These are phyloP conservation scores for Mikania micrantha DNA, from an alignment of 129 eudicot genomes.

Conservation along the genomic window DNA sequence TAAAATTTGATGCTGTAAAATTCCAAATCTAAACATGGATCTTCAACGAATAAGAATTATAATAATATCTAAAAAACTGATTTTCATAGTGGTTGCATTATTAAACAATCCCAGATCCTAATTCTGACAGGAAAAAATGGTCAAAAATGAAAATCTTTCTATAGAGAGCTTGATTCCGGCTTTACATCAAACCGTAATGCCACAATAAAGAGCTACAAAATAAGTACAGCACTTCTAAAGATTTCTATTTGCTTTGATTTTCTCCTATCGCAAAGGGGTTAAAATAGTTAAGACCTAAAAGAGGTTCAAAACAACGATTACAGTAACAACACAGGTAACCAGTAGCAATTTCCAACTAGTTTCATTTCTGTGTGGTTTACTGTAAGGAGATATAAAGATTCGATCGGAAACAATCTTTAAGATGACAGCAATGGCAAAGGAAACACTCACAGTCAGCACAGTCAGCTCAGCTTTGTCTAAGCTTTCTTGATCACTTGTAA, in stretches of 20 bases:
- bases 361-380: conserved; percentile 10
- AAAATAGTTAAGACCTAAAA: conserved; percentile 11
- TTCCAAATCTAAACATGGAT: no score
- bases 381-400: conserved; percentile 19
- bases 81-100: no score
- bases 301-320: conserved; percentile 21
- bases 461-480: conserved; percentile 71
- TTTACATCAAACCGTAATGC: background rate
- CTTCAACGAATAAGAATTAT: no score
- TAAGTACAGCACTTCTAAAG: conserved; percentile 1
- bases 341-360: conserved; percentile 40
- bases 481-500: conserved; percentile 54
- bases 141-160: conserved; percentile 3
- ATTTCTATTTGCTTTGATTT: background rate
- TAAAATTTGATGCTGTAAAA: no score
- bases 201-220: conserved; percentile 11
- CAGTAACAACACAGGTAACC: conserved; percentile 31
- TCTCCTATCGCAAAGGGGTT: background rate
- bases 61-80: no score
- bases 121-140: background rate
- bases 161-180: background rate
- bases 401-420: conserved; percentile 44
- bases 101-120: no score
- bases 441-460: conserved; percentile 46
- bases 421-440: conserved; percentile 47